phyloP scores from a whole-genome alignment of 257 asterid genomes.

The Solanum chiquidenum region DNA sequence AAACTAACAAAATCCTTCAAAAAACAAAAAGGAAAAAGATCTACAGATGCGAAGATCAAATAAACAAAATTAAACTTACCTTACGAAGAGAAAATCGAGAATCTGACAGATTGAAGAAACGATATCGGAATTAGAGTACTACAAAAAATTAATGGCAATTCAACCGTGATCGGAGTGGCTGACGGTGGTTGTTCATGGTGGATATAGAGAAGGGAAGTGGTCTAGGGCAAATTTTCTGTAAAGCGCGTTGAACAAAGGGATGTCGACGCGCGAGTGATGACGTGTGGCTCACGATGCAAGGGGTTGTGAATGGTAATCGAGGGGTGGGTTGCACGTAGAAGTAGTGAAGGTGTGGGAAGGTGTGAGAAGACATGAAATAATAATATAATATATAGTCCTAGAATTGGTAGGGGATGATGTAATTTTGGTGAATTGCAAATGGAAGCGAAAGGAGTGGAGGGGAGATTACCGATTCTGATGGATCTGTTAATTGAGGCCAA shows the following conservation, averaged over 20 bases:
- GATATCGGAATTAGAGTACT: not conserved
- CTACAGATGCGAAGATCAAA: not conserved
- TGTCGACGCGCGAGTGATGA: constrained; percentile 3
- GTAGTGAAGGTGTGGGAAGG: not conserved
- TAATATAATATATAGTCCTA: constrained; percentile 4
- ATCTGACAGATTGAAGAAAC: not conserved
- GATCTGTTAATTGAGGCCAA: not conserved
- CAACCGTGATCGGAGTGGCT: constrained; percentile 18
- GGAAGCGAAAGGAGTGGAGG: not conserved
- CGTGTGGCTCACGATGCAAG: not conserved
- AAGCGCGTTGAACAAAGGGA: not conserved
- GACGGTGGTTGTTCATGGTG: constrained; percentile 10
- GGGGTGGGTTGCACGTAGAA: not conserved
- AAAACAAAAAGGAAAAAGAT: not conserved
- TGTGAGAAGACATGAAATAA: not conserved
- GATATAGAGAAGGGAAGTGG: constrained; percentile 20
- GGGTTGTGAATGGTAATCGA: not conserved
- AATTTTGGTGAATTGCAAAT: not conserved
- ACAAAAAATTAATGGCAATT: not conserved
- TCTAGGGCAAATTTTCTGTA: constrained; percentile 15
- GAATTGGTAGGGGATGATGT: not conserved
- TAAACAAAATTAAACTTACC: not conserved
- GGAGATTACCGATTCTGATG: not conserved
- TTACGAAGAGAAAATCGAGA: not conserved
- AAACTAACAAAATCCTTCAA: not conserved